phyloP scores from a whole-genome alignment of 2,329 filamentous ascomycete genomes.

The Fusarium bactridioides region DNA sequence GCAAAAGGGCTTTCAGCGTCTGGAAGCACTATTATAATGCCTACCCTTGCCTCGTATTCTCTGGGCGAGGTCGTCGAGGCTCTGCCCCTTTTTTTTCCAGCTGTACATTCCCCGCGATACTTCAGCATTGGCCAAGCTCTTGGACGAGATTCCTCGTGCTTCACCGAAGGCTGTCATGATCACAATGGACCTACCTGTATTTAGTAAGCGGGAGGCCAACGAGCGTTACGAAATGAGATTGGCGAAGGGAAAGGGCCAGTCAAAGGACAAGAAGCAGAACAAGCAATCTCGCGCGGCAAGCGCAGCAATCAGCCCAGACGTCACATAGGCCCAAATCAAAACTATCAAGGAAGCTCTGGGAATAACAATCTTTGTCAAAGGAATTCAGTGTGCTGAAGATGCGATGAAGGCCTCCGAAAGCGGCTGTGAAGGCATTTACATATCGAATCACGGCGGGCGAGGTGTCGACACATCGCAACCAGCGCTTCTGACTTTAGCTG shows the following conservation, averaged over 20 bases:
- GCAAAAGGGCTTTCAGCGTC: not conserved
- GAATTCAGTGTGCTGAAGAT: fast-evolving
- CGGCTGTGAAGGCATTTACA: not conserved
- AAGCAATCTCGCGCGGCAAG: not conserved
- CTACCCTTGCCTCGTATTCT: not conserved
- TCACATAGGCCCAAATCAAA: fast-evolving
- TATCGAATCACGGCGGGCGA: not conserved
- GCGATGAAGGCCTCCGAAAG: not conserved
- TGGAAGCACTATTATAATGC: not conserved
- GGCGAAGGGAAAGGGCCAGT: fast-evolving
- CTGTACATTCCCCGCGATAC: not conserved
- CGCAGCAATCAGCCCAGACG: not conserved
- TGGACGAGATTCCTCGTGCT: not conserved
- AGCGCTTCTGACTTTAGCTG: not conserved
- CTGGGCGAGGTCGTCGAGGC: not conserved
- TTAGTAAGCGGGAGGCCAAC: not conserved
- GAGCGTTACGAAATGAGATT: not conserved
- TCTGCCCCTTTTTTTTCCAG: not conserved
- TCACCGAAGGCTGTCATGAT: not conserved
- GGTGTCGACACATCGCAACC: not conserved
- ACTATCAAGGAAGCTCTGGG: fast-evolving
- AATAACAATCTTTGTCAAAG: not conserved
- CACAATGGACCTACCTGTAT: not conserved
- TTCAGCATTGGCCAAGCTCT: not conserved
- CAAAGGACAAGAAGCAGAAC: not conserved